Evolutionary conservation across 192 early-diverging fungal genomes (phyloP).

Genomic region (Kappamyces sp.): DNA sequence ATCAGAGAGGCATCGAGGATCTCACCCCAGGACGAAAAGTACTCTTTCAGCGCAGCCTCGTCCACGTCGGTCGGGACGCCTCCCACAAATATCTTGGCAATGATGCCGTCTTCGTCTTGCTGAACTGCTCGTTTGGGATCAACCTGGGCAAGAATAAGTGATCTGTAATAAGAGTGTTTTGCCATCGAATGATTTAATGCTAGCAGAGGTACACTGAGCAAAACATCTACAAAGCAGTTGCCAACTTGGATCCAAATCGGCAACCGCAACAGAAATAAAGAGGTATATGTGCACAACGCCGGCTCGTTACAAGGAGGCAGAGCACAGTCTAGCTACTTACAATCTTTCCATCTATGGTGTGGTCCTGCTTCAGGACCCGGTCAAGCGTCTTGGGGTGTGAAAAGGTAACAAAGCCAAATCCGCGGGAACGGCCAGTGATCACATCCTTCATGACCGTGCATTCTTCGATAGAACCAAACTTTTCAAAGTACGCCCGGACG

Average conservation of each 20-base stretch:
- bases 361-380: conserved; percentile 58
- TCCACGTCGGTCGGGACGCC: conserved; percentile 79
- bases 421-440: conserved; percentile 59
- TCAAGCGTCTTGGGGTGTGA: conserved; percentile 54
- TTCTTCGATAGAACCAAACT: conserved; percentile 66
- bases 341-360: conserved; percentile 71
- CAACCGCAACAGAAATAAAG: too few relatives aligned
- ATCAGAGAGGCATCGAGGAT: conserved; percentile 81
- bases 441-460: conserved; percentile 73
- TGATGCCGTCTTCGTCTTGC: conserved; percentile 69
- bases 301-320: not conserved
- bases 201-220: too few relatives aligned
- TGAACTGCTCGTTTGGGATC: conserved; percentile 69
- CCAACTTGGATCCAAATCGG: too few relatives aligned
- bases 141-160: conserved; percentile 39
- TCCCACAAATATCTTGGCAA: conserved; percentile 90
- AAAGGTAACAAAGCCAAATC: conserved; percentile 77
- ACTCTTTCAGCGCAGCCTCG: conserved; percentile 77
- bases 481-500: conserved; percentile 60
- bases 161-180: too few relatives aligned
- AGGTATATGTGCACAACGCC: not conserved
- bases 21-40: conserved; percentile 78
- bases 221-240: too few relatives aligned
- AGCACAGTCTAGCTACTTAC: conserved; percentile 37
- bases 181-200: too few relatives aligned